Conservation (phyloP, 352 stramenopile species). For the Phytopythium vexans region DNA sequence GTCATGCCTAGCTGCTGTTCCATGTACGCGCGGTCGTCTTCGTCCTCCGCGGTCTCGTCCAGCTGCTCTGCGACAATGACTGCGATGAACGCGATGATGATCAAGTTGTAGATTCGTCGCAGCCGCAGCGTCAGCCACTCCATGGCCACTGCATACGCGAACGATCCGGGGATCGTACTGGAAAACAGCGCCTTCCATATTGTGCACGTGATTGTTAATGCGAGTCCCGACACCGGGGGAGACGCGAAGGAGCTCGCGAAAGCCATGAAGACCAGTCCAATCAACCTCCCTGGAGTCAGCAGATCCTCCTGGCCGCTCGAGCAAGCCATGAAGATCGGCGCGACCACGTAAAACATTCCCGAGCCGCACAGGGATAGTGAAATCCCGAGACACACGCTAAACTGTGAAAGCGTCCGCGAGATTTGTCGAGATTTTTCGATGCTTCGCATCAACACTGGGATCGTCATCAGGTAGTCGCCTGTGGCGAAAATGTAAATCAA, state of each 20-base stretch:
- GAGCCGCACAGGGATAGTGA: conserved; percentile 48
- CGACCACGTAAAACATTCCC: conserved; percentile 48
- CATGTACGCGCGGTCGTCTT: conserved; percentile 49
- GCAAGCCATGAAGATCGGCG: conserved; percentile 63
- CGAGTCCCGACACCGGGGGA: conserved; percentile 26
- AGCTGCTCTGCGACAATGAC: conserved; percentile 68
- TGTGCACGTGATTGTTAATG: conserved; percentile 49
- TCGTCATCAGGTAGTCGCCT: conserved; percentile 41
- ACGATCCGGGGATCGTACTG: conserved; percentile 29
- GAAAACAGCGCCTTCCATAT: conserved; percentile 52
- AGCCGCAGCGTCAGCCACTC: conserved; percentile 60
- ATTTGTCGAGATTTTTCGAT: conserved; percentile 61
- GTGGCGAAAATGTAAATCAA: conserved; percentile 57
- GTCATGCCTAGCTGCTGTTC: conserved; percentile 37
- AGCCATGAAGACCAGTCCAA: conserved; percentile 40
- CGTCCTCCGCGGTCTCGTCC: conserved; percentile 67
- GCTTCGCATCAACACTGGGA: conserved; percentile 58
- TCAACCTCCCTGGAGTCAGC: conserved; percentile 34
- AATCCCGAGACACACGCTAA: conserved; percentile 47
- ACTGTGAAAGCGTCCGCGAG: conserved; percentile 61
- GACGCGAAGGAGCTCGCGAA: conserved; percentile 53
- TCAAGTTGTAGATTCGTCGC: conserved; percentile 56
- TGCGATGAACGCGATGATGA: conserved; percentile 61
- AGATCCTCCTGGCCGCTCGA: conserved; percentile 35
- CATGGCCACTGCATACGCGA: conserved; percentile 37